Evolutionary conservation across 768 basidiomycete species (phyloP).

Genomic region (Lentinula sp.): DNA sequence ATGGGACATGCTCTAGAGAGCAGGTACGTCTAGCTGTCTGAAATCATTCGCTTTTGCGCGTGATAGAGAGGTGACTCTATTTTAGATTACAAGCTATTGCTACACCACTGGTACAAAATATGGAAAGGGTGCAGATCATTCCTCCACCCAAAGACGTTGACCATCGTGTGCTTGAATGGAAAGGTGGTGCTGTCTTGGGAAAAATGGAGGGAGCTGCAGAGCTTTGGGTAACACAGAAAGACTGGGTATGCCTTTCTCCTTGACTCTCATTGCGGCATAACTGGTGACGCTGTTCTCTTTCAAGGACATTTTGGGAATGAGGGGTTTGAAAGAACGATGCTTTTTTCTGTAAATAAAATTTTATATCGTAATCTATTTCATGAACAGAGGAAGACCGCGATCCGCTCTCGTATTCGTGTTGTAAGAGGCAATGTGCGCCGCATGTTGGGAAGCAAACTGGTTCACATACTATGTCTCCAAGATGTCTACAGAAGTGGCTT

Average conservation of each 20-base stretch:
- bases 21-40: slow-evolving; percentile 44
- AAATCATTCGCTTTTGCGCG: no score
- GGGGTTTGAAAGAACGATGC: slow-evolving; percentile 76
- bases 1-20: slow-evolving; percentile 85
- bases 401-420: no score
- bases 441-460: no score
- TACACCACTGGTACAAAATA: slow-evolving; percentile 72
- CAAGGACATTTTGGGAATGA: slow-evolving; percentile 74
- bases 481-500: no score
- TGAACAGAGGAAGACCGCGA: no score
- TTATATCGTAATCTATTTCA: not conserved
- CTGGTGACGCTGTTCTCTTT: not conserved
- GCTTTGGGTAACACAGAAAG: slow-evolving; percentile 79
- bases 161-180: slow-evolving; percentile 88
- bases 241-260: slow-evolving; percentile 63
- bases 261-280: not conserved
- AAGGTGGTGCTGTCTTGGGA: slow-evolving; percentile 86
- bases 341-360: slow-evolving; percentile 54
- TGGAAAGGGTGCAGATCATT: slow-evolving; percentile 87
- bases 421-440: no score
- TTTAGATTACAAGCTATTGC: slow-evolving; percentile 75
- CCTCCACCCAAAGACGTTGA: slow-evolving; percentile 95
- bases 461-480: no score
- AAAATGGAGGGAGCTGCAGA: slow-evolving; percentile 90
- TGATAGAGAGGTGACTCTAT: not conserved